Base-by-base conservation (phyloP, 371 early-diverging fungal genomes). In the Mortierella sp. region DNA sequence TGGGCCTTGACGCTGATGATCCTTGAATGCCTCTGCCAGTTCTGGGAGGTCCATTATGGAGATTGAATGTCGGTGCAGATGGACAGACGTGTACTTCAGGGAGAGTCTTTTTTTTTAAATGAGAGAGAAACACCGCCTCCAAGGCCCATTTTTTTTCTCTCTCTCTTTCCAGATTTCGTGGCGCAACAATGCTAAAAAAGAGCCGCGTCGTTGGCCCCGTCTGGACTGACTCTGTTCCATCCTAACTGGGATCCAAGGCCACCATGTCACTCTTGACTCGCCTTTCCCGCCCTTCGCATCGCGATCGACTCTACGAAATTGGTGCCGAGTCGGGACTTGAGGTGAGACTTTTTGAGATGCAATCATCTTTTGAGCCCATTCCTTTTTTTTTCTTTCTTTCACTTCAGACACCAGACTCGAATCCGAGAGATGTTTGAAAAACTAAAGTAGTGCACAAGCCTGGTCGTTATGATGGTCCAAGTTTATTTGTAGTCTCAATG, bases 11-110 rank as follows among this genome's bases (percentile, higher is more conserved):
- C 26, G 7, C 14, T 58, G 28, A 23, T 70, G 76, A 30, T 68
- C 77, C 59, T 62, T 72, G 65, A 77, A 77, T 64, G 77, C 77
- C 23, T 77, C 72, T 15, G 63, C 60, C 15, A 77, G 57, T 30
- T 77, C 77, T 43, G 72, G 60, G 6, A 77, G 69, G 37, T 77
- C 77, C 77, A 77, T 77, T 30, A 9, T 37, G 37, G 37, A 37
- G n/a, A n/a, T n/a, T n/a, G n/a, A 37, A 37, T 37, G 37, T 5
- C 5, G 37, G 37, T 37, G 37, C 37, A 37, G 37, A 37, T 37
- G 37, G 37, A 37, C 37, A 37, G 5, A 5, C 5, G 37, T 3
- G 5, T 37, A 9, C 37, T 37, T 3, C 37, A 5, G 37, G 37
- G 37, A 9, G 37, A 5, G 37, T 5, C 3, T 37, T 37, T n/a